phyloP scores from a whole-genome alignment of 192 early-diverging fungal genomes.

The Allomyces javanicus region DNA sequence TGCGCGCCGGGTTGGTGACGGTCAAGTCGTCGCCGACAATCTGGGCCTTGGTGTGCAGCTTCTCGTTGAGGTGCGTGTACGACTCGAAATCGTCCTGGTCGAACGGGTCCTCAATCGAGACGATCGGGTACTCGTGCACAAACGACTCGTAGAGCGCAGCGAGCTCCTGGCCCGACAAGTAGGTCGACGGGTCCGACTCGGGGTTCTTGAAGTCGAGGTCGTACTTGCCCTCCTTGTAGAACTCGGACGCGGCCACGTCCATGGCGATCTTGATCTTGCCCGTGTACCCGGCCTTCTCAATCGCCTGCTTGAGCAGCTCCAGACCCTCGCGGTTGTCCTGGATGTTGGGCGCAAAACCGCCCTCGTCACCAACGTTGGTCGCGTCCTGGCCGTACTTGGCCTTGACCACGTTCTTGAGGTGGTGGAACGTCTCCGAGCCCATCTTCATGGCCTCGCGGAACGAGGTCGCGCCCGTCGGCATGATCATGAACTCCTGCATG shows the following conservation, averaged over 20 bases:
- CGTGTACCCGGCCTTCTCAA: slow-evolving; percentile 85
- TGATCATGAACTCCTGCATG: slow-evolving; percentile 99
- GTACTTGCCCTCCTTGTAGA: slow-evolving; percentile 93
- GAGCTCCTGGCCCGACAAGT: slow-evolving; percentile 55
- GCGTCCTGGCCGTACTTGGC: slow-evolving; percentile 97
- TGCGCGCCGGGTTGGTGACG: slow-evolving; percentile 93
- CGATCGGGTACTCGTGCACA: slow-evolving; percentile 59
- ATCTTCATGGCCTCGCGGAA: slow-evolving; percentile 96
- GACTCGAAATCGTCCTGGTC: slow-evolving; percentile 97
- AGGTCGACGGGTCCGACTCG: slow-evolving; percentile 52
- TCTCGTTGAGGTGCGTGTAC: slow-evolving; percentile 57
- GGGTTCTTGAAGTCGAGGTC: slow-evolving; percentile 96
- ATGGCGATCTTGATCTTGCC: slow-evolving; percentile 93
- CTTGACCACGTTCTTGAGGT: slow-evolving; percentile 90
- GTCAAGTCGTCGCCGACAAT: slow-evolving; percentile 95
- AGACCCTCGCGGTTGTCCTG: slow-evolving; percentile 92
- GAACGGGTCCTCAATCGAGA: slow-evolving; percentile 97
- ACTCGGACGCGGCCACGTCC: slow-evolving; percentile 96
- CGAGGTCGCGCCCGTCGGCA: slow-evolving; percentile 79
- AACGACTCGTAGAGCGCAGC: slow-evolving; percentile 68
- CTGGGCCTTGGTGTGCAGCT: slow-evolving; percentile 41
- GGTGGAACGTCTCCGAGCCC: slow-evolving; percentile 92
- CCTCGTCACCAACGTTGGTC: slow-evolving; percentile 98
- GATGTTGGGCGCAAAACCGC: slow-evolving; percentile 98
- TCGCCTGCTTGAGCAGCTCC: slow-evolving; percentile 71